Percentiles rank a stretch among this genome's conserved stretches.
These are phyloP conservation scores for Dacryopinax primogenitus DNA, from an alignment of 768 basidiomycete genomes.

Conservation along the genomic window DNA sequence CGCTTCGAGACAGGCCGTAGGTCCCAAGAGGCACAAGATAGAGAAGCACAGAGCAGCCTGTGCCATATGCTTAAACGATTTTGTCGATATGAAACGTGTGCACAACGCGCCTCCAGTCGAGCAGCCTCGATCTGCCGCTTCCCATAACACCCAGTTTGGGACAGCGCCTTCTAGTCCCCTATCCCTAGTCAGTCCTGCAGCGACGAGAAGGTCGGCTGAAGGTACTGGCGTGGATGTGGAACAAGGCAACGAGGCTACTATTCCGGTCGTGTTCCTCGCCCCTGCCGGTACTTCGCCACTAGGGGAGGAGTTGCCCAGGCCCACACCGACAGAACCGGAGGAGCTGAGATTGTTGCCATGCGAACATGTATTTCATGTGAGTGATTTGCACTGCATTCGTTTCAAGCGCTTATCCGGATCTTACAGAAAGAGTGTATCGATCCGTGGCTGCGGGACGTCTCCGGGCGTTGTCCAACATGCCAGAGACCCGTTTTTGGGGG, in stretches of 20 bases:
- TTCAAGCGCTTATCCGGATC: neutral
- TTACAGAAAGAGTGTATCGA: conserved; percentile 6
- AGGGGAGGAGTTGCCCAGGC: neutral
- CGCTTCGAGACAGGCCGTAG: neutral
- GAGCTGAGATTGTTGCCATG: neutral
- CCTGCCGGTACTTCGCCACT: neutral
- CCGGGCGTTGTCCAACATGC: neutral
- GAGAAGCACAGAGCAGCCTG: conserved; percentile 1
- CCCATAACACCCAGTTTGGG: neutral
- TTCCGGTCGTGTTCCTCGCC: neutral
- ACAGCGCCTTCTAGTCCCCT: neutral
- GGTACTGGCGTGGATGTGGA: conserved; percentile 3
- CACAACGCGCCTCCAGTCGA: neutral
- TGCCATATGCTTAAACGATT: neutral
- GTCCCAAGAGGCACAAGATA: conserved; percentile 5
- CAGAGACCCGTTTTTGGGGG: neutral
- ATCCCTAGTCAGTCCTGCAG: neutral
- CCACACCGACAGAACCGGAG: neutral
- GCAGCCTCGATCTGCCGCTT: neutral
- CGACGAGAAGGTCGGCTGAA: neutral
- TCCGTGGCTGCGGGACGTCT: neutral
- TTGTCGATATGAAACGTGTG: neutral
- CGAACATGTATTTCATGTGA: conserved; percentile 4
- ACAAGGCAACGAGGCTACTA: neutral
- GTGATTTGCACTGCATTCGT: neutral